Percentiles rank a stretch among this genome's conserved stretches.
phyloP scores from a whole-genome alignment of 306 rosid genomes.

The Phaseolus lunatus region DNA sequence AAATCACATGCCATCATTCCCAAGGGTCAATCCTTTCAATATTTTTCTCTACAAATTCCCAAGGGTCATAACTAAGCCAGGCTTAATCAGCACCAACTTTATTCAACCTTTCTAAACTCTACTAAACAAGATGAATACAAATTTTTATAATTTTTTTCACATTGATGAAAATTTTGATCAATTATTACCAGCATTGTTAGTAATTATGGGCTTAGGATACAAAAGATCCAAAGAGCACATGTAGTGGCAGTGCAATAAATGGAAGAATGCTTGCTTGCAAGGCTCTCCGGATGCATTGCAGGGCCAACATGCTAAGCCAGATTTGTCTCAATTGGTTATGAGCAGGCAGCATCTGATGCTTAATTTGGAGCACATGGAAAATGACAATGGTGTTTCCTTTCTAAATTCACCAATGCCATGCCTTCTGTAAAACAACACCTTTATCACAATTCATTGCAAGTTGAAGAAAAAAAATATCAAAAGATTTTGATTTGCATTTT shows the following conservation, averaged over 20 bases:
- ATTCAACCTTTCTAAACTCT: background rate
- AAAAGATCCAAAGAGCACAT: conserved; percentile 40
- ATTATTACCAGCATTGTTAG: background rate
- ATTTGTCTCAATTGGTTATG: conserved; percentile 30
- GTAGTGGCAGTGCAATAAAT: conserved; percentile 39
- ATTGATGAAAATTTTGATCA: background rate
- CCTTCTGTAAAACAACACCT: conserved; percentile 7
- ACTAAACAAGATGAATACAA: background rate
- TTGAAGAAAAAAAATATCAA: background rate
- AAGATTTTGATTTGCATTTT: background rate
- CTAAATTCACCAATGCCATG: conserved; percentile 26
- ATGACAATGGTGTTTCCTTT: conserved; percentile 30
- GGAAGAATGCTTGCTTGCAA: conserved; percentile 25
- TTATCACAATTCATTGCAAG: background rate
- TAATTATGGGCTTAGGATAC: background rate
- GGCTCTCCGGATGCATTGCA: conserved; percentile 22
- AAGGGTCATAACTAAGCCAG: background rate
- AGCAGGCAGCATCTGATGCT: conserved; percentile 38
- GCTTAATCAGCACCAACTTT: background rate
- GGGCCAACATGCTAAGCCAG: conserved; percentile 40
- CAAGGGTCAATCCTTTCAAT: background rate
- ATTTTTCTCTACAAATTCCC: conserved; percentile 5
- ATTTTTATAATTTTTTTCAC: background rate
- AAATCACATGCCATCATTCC: conserved; percentile 31
- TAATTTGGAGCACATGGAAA: conserved; percentile 38